phyloP scores from a whole-genome alignment of 2,329 filamentous ascomycete species.

The Exophiala viscosa region DNA sequence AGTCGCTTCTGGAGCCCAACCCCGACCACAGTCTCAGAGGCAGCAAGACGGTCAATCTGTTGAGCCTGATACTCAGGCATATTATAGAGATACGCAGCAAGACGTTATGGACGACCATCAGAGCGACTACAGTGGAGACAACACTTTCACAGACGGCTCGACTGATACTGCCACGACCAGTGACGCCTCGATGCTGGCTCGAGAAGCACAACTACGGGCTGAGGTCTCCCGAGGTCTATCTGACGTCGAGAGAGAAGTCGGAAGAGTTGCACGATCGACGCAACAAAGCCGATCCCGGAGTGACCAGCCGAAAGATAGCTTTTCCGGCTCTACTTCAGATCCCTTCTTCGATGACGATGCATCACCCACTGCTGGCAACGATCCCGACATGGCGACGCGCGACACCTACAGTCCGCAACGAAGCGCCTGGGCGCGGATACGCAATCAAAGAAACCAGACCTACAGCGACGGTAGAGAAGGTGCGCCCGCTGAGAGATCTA shows the following conservation, averaged over 20 bases:
- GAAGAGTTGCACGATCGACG: background rate
- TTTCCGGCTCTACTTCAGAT: constrained; percentile 4
- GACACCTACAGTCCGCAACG: background rate
- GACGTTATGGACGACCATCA: background rate
- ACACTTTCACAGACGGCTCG: constrained; percentile 9
- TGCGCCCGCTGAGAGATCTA: too few species aligned
- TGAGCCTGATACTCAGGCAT: constrained; percentile 2
- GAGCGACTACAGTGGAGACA: constrained; percentile 2
- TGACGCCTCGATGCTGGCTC: constrained; percentile 9
- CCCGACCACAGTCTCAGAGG: background rate
- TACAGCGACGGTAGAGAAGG: too few species aligned
- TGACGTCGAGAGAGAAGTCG: constrained; percentile 1
- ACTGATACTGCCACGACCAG: constrained; percentile 8
- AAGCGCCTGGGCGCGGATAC: constrained; percentile 24
- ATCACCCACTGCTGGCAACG: constrained; percentile 25
- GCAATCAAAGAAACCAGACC: constrained; percentile 6
- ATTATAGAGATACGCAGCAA: constrained; percentile 10
- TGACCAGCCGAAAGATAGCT: background rate
- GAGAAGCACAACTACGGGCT: constrained; percentile 9
- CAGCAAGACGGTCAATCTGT: background rate
- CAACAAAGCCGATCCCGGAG: background rate
- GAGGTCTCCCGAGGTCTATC: background rate
- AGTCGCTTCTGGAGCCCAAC: background rate
- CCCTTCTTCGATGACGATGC: constrained; percentile 27
- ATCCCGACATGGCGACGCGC: constrained; percentile 11